These are phyloP conservation scores for Yamadazyma membranifaciens DNA, from an alignment of 1,139 yeast genomes.

Conservation along the genomic window DNA sequence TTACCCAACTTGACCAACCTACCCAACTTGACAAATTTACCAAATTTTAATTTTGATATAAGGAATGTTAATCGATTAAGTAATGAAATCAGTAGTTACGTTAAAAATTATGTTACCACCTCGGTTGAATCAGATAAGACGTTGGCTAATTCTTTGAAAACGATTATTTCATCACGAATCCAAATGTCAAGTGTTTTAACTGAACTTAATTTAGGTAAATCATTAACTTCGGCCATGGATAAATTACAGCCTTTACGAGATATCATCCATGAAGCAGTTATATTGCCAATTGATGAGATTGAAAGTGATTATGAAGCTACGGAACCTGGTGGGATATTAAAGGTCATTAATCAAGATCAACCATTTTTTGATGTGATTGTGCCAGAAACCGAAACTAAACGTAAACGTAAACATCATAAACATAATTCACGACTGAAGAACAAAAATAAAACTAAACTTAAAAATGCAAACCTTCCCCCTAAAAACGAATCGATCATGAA, in stretches of 20 bases:
- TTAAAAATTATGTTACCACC: slow-evolving; percentile 8
- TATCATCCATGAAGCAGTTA: slow-evolving; percentile 47
- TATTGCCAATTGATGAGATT: slow-evolving; percentile 49
- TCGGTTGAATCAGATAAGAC: slow-evolving; percentile 2
- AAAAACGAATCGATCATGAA: slow-evolving; percentile 16
- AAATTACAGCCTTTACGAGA: slow-evolving; percentile 56
- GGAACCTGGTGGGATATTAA: slow-evolving; percentile 57
- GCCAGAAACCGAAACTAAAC: slow-evolving; percentile 29
- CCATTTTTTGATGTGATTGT: slow-evolving; percentile 52
- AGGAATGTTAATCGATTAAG: slow-evolving; percentile 12
- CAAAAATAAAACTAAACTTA: background rate
- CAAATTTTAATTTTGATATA: slow-evolving; percentile 10
- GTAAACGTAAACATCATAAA: slow-evolving; percentile 10
- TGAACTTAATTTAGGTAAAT: slow-evolving; percentile 52
- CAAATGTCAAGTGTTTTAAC: slow-evolving; percentile 51
- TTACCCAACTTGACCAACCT: slow-evolving; percentile 7
- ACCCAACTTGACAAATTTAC: slow-evolving; percentile 7
- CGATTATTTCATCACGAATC: slow-evolving; percentile 40
- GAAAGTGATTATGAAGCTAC: slow-evolving; percentile 22
- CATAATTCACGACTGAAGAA: slow-evolving; percentile 8
- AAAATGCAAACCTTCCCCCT: background rate
- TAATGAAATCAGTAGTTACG: slow-evolving; percentile 11
- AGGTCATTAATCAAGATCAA: slow-evolving; percentile 42
- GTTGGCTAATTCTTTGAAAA: slow-evolving; percentile 16
- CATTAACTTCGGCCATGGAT: slow-evolving; percentile 53